These are phyloP conservation scores for Russula abietina DNA, from an alignment of 768 basidiomycete genomes.

Conservation along the genomic window DNA sequence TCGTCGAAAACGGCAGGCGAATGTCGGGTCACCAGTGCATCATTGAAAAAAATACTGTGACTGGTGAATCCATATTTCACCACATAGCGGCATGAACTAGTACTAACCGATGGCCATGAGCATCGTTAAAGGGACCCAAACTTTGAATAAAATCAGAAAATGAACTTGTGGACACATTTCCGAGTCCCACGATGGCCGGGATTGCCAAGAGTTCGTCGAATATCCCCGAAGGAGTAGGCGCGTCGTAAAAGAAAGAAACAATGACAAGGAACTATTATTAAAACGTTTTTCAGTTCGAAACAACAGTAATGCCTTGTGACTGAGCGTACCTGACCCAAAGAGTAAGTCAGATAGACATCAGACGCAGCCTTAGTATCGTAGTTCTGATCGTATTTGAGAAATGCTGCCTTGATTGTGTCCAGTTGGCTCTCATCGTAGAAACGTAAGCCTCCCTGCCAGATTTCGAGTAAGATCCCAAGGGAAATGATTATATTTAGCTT, in stretches of 20 bases:
- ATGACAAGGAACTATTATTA: neutral
- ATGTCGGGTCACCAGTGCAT: neutral
- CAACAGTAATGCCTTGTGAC: neutral
- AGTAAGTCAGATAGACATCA: neutral
- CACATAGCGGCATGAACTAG: neutral
- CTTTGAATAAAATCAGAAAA: neutral
- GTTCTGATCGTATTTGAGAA: neutral
- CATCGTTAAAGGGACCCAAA: neutral
- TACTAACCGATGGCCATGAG: neutral
- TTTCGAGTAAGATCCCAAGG: neutral
- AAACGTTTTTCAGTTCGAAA: neutral
- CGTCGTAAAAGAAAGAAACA: constrained; percentile 22
- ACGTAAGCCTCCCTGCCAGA: neutral
- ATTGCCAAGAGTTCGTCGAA: constrained; percentile 25
- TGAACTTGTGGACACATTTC: constrained; percentile 2
- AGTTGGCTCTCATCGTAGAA: neutral
- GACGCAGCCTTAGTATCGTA: neutral
- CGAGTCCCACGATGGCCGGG: neutral
- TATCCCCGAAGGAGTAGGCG: constrained; percentile 15
- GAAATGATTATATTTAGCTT: neutral
- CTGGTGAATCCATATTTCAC: neutral
- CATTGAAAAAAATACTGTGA: neutral
- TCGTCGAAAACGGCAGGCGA: neutral
- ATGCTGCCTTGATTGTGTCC: neutral
- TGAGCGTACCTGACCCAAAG: neutral